A percentile compares a stretch with the other conserved stretches of the same genome.
These are phyloP conservation scores for Paramecium tetraurelia DNA, from an alignment of 73 alveolate genomes.

Conservation along the genomic window DNA sequence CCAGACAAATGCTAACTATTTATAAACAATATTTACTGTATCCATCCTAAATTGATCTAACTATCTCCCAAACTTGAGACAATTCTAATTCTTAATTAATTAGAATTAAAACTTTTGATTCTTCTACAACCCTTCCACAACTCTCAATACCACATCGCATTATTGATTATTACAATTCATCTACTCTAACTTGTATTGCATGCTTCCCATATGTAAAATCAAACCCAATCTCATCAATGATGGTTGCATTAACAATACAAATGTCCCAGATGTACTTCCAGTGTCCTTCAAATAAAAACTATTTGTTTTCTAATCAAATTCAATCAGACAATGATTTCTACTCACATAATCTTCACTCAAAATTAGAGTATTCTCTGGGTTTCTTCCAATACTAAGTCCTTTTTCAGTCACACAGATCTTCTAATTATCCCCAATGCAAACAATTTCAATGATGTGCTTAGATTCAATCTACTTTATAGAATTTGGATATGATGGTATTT, in stretches of 20 bases:
- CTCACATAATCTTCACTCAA: slow-evolving; percentile 24
- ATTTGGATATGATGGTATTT: not conserved
- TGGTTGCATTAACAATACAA: not conserved
- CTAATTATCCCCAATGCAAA: not conserved
- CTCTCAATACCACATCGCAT: slow-evolving; percentile 41
- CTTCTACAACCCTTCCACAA: not conserved
- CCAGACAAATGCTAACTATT: not conserved
- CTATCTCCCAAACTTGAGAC: slow-evolving; percentile 8
- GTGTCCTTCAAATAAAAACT: not conserved
- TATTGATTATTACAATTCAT: not conserved
- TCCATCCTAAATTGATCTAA: slow-evolving; percentile 9
- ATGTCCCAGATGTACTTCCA: slow-evolving; percentile 48
- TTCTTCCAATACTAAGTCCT: slow-evolving; percentile 33
- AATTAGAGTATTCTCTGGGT: not conserved
- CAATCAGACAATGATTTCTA: slow-evolving; percentile 23
- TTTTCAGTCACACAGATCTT: not conserved
- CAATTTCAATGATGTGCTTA: not conserved
- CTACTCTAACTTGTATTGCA: slow-evolving; percentile 14
- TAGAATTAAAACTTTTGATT: not conserved
- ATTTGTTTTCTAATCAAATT: not conserved
- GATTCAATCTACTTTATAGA: not conserved
- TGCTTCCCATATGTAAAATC: slow-evolving; percentile 42
- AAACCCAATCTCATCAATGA: not conserved
- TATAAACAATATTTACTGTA: not conserved
- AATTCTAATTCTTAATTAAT: not conserved